Percentiles rank a stretch among this genome's conserved stretches.
Conservation (phyloP, 306 rosid genomes). For the Pyrus bretschneideri region DNA sequence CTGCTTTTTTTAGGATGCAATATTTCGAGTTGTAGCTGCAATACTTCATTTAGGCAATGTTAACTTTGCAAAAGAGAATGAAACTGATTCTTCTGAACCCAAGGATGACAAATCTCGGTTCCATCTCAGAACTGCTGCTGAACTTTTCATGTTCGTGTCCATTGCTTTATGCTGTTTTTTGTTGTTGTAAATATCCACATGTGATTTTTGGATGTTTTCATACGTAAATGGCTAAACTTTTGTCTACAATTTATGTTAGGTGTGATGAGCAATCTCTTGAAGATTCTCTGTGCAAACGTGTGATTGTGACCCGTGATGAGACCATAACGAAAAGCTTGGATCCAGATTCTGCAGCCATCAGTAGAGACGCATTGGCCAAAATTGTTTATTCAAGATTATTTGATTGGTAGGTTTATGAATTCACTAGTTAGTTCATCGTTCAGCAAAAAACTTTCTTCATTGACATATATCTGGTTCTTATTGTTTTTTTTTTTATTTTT, state of each 20-base stretch:
- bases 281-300: conserved; percentile 87
- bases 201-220: conserved; percentile 6
- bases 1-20: conserved; percentile 62
- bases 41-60: conserved; percentile 89
- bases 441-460: neutral
- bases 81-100: conserved; percentile 75
- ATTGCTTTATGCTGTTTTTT: neutral
- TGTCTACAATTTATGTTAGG: conserved; percentile 41
- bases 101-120: conserved; percentile 66
- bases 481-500: neutral
- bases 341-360: conserved; percentile 63
- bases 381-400: conserved; percentile 78
- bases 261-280: conserved; percentile 79
- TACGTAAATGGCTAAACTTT: conserved; percentile 8
- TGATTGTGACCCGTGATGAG: conserved; percentile 91
- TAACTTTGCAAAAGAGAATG: conserved; percentile 73
- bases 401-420: conserved; percentile 58
- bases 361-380: conserved; percentile 91
- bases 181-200: neutral
- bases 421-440: neutral
- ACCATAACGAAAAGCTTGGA: conserved; percentile 72
- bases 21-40: conserved; percentile 84
- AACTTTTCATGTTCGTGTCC: conserved; percentile 58
- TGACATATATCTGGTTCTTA: neutral
- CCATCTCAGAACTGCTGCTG: conserved; percentile 79